These are phyloP conservation scores for Aspergillus jensenii DNA, from an alignment of 2,329 filamentous ascomycete species.

Conservation along the genomic window DNA sequence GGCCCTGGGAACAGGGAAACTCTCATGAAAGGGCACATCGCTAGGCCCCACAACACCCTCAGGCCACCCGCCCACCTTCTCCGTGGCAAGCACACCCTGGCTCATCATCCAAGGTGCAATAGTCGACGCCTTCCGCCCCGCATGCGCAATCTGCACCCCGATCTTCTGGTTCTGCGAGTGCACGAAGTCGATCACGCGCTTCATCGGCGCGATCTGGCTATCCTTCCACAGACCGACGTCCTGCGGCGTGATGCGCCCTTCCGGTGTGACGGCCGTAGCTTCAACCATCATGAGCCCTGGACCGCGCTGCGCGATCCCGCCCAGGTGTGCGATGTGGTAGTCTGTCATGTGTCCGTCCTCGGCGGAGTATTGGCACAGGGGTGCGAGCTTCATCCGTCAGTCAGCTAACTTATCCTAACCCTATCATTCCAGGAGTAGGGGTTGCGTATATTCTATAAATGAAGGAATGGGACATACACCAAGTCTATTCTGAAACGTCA, in stretches of 20 bases:
- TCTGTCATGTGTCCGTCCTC: conserved; percentile 71
- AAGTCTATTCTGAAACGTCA: conserved; percentile 55
- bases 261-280: conserved; percentile 70
- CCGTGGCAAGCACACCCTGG: conserved; percentile 44
- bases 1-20: conserved; percentile 63
- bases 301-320: conserved; percentile 73
- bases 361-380: conserved; percentile 63
- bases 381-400: conserved; percentile 31
- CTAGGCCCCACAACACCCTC: conserved; percentile 33
- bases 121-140: conserved; percentile 64
- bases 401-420: background rate
- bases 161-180: conserved; percentile 76
- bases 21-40: conserved; percentile 61
- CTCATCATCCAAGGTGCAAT: conserved; percentile 53
- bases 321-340: conserved; percentile 80
- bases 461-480: conserved; percentile 8
- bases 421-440: conserved; percentile 29
- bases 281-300: conserved; percentile 74
- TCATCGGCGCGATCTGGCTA: conserved; percentile 70
- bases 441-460: background rate
- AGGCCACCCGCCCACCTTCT: conserved; percentile 54
- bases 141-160: conserved; percentile 78
- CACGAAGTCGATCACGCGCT: conserved; percentile 71
- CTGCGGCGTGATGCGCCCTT: conserved; percentile 75
- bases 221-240: conserved; percentile 72